Evolutionary conservation across 2,329 filamentous ascomycete species (phyloP).

Genomic region (Tolypocladium nubicola): DNA sequence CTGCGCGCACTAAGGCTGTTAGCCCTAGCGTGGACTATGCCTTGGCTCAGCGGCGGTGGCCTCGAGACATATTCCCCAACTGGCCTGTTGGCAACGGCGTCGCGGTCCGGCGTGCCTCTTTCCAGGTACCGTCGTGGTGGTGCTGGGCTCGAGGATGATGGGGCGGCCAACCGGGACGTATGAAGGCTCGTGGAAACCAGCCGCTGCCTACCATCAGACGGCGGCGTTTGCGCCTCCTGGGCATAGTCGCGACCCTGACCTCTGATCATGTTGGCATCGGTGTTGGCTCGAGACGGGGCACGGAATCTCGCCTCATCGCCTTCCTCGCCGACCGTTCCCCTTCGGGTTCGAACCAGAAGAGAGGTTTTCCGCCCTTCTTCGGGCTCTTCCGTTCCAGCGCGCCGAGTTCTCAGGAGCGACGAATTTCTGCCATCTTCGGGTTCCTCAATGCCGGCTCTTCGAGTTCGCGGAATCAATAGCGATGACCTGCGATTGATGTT

Average conservation of each 20-base stretch:
- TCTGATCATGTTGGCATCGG: constrained; percentile 37
- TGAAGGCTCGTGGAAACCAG: constrained; percentile 37
- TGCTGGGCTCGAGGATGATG: constrained; percentile 25
- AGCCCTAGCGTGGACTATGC: constrained; percentile 29
- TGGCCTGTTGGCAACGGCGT: constrained; percentile 16
- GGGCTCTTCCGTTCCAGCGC: constrained; percentile 35
- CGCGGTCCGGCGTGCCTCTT: constrained; percentile 29
- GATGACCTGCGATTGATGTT: constrained; percentile 38
- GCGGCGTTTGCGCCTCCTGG: constrained; percentile 21
- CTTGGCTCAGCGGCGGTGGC: constrained; percentile 33
- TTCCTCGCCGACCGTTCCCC: constrained; percentile 35
- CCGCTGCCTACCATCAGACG: constrained; percentile 32
- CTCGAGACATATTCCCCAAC: constrained; percentile 20
- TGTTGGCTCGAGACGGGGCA: constrained; percentile 47
- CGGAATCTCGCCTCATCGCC: constrained; percentile 40
- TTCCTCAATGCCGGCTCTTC: constrained; percentile 39
- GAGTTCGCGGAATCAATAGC: constrained; percentile 33
- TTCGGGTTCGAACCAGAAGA: constrained; percentile 32
- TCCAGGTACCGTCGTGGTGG: constrained; percentile 39
- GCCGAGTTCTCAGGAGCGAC: constrained; percentile 34
- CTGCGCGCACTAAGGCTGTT: constrained; percentile 33
- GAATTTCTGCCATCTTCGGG: constrained; percentile 39
- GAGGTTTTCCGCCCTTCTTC: constrained; percentile 34
- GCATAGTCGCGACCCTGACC: constrained; percentile 15
- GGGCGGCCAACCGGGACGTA: constrained; percentile 31